Evolutionary conservation across 2,329 filamentous ascomycete species (phyloP), one percentile per base, ranked within the genome.

Genomic region (Xylaria sp.): DNA sequence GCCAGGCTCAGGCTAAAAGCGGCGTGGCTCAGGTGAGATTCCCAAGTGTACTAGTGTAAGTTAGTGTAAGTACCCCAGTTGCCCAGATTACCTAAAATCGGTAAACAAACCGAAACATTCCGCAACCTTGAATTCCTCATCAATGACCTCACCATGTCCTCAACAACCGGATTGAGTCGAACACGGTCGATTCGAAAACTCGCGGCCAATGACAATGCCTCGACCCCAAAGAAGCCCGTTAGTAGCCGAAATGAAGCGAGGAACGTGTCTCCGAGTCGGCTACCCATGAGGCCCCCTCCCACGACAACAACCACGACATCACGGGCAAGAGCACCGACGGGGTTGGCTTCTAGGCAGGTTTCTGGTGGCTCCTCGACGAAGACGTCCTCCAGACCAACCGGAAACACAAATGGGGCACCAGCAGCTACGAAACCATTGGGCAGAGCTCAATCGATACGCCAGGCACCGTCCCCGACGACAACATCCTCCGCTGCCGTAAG

Each of bases 161-260:
- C 83, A 8, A 75, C 76, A 53, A 72, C 70, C n/a, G 72, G 73
- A 28, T 73, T 84, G 69, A 78, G 81, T 61, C 82, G 85, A 60
- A 80, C 84, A 34, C 81, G 84, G 20, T 86, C 86, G 2, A 72
- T 87, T 64, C 84, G 85, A 41, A 83, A 83, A 66, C 83, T 80
- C 20, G 73, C 76, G 3, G 45, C 63, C 20, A 68, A 68, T 10
- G 69, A 69, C 52, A 63, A 50, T 63, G 48, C 57, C n/a, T 13
- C 65, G 72, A 43, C 70, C 61, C 56, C 70, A 55, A 66, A 60
- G 18, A 70, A 71, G 30, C 59, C 72, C 63, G 50, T 68, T 60
- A 64, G 67, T 46, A 69, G 50, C 46, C 68, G 71, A 52, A 72
- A 50, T 57, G 76, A 77, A 45, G 64, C 75, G 30, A 79, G 81